Evolutionary conservation across 768 basidiomycete genomes (phyloP).

Genomic region (Xerocomus brunneocitrinus): DNA sequence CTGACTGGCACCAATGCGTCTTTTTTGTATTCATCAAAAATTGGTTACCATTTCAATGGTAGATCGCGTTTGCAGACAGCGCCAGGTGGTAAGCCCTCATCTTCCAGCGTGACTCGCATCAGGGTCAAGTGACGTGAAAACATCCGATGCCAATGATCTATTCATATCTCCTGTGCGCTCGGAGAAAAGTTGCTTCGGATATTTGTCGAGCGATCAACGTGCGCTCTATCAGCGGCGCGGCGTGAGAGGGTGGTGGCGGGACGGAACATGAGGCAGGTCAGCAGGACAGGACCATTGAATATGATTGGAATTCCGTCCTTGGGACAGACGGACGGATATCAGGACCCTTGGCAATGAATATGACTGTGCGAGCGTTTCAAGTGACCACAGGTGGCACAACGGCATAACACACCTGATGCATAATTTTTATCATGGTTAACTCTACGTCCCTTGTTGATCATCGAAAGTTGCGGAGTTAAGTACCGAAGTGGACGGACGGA

Average conservation of each 20-base stretch:
- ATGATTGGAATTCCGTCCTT: background rate
- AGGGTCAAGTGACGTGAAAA: background rate
- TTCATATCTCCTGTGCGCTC: background rate
- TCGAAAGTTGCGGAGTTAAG: background rate
- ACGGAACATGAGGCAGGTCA: background rate
- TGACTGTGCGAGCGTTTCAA: background rate
- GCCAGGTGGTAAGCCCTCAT: no score
- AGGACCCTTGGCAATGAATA: background rate
- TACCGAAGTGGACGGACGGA: background rate
- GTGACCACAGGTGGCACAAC: background rate
- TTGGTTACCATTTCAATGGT: no score
- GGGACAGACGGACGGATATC: background rate
- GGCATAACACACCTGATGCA: background rate
- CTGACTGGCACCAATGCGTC: background rate
- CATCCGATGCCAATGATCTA: background rate
- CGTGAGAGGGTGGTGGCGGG: background rate
- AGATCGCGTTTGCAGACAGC: no score
- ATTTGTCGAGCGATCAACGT: background rate
- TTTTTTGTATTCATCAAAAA: background rate
- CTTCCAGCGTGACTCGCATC: background rate
- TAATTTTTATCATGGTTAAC: background rate
- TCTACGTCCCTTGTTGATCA: background rate
- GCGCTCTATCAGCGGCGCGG: background rate
- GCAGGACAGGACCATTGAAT: background rate
- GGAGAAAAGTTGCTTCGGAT: background rate